Evolutionary conservation across 495 filamentous ascomycete genomes (phyloP), one percentile per base, ranked within the genome.

Genomic region (Penicillium canariense): DNA sequence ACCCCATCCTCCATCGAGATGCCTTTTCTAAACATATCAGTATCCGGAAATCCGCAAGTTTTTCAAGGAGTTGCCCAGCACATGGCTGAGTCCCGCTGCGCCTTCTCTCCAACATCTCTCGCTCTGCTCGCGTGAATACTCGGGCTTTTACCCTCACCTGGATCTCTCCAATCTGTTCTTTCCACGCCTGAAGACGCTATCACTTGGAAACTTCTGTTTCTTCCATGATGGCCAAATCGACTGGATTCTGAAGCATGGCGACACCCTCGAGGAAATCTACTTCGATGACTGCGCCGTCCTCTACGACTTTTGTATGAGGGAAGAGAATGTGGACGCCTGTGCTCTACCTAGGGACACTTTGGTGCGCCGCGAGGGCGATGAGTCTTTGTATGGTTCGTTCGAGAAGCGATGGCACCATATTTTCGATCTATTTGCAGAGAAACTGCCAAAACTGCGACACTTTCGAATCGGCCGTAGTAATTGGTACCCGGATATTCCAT

Each of bases 201-300:
- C 54, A 9, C 49, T 70, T 5, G 59, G 60, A 2, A 62, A 62
- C 14, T 65, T 55, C 35, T 50, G 49, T 35, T 70, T 70, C 26
- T 50, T 62, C 9, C 48, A 68, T 15, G 65, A 64, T 48, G 47
- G 56, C 22, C 65, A 68, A 20, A 51, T 70, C 3, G 58, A 64
- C 26, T 59, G 57, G 52, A 59, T 59, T 39, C 30, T 59, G 6
- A 36, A 27, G 14, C 57, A 59, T 39, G 47, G 36, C 11, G 23
- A 43, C 47, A 59, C 46, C 30, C 52, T 59, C 28, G 27, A 50
- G 39, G 57, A 59, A 48, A 50, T 56, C 35, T 60, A 60, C 48
- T 50, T 60, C 15, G 58, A 60, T 48, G 48, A 60, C 30, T 60
- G 52, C 48, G 34, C 48, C 27, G 40, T 60, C 40, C 32, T 60